Evolutionary conservation across 2,329 filamentous ascomycete species (phyloP), one percentile per base, ranked within the genome.

Genomic region (Endoconidiophora polonica): DNA sequence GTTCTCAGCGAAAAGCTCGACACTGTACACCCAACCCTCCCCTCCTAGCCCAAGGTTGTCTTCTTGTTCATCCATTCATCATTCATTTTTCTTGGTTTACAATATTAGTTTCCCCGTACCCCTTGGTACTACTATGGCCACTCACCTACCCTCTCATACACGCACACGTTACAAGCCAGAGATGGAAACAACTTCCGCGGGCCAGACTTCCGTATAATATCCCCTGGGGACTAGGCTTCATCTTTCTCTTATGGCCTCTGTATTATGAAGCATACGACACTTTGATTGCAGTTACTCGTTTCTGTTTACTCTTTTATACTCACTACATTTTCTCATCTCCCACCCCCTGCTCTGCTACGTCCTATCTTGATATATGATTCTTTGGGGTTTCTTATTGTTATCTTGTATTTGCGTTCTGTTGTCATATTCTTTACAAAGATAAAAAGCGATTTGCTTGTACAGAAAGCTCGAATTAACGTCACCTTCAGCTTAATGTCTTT

Each of bases 241-340:
- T 33, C 6, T 3, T 33, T 12, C 3, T 33, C 29, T 33, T 33
- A 3, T 26, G 14, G 23, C 33, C 20, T 48, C 20, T 37, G 38
- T 41, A 29, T 36, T 39, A 44, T 48, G 38, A 45, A 44, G 46
- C 36, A 38, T 12, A 29, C 37, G 20, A 45, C 16, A 23, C 20
- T 44, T 54, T 54, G 52, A 33, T 33, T 33, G 29, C 29, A 12
- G 29, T 12, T 33, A 33, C 12, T 12, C 9, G 29, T 33, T 33
- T 33, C 12, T 33, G 29, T 33, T 33, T 12, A 10, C 9, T 56
- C 49, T 56, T 36, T 49, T 47, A 40, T 41, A 33, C 44, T 51
- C 22, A 26, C 52, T 42, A 33, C 41, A 23, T 49, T 45, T 51
- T n/a, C 45, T 46, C 43, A 46, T 24, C 48, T 37, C 36, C 23